Evolutionary conservation across 257 asterid species (phyloP).

Genomic region (Handroanthus guayacan): DNA sequence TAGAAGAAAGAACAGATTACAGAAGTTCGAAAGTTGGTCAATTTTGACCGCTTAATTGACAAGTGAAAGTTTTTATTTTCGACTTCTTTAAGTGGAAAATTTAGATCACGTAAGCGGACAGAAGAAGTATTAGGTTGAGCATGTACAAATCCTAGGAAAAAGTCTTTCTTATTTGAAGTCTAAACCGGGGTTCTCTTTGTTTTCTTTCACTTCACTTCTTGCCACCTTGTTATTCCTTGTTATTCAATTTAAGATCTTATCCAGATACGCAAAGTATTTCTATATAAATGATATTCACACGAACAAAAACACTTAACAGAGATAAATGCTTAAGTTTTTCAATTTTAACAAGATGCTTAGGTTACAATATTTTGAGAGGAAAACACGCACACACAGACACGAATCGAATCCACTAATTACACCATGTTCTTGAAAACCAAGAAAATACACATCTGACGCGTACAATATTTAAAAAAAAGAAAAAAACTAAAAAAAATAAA

Average conservation of each 20-base stretch:
- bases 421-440: background rate
- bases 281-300: no score
- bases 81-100: slow-evolving; percentile 22
- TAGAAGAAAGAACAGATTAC: background rate
- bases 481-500: slow-evolving; percentile 2
- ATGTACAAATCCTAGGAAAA: background rate
- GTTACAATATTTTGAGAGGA: no score
- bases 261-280: slow-evolving; percentile 12
- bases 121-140: background rate
- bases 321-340: no score
- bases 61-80: background rate
- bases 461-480: background rate
- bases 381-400: no score
- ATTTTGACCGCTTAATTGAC: background rate
- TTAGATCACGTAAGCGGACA: background rate
- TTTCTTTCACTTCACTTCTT: slow-evolving; percentile 28
- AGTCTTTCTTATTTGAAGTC: slow-evolving; percentile 1
- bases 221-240: slow-evolving; percentile 4
- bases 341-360: no score
- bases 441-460: background rate
- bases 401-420: background rate
- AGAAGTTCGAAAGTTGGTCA: background rate
- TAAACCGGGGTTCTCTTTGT: slow-evolving; percentile 16
- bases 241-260: slow-evolving; percentile 6
- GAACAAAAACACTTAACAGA: no score